These are phyloP conservation scores for Lycium ferocissimum DNA, from an alignment of 257 asterid genomes.

Conservation along the genomic window DNA sequence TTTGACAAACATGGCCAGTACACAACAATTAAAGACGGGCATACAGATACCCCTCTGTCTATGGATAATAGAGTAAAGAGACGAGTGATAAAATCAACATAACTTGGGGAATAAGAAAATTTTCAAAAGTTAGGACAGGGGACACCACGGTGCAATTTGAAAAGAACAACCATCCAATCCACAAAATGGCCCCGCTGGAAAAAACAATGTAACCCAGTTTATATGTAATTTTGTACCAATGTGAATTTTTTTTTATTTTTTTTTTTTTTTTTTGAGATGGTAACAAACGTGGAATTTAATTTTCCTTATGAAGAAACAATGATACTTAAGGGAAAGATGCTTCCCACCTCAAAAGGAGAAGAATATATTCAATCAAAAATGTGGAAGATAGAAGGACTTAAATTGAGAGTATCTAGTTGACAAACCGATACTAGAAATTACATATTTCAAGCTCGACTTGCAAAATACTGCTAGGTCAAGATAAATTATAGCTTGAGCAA, in stretches of 20 bases:
- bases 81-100: neutral
- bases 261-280: no score
- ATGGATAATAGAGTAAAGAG: neutral
- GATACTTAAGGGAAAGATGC: neutral
- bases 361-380: neutral
- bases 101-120: neutral
- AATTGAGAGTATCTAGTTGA: neutral
- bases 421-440: neutral
- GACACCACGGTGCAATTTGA: neutral
- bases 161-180: neutral
- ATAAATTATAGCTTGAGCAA: neutral
- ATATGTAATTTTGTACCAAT: neutral
- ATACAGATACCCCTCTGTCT: neutral
- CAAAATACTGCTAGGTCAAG: conserved; percentile 21
- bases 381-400: neutral
- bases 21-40: neutral
- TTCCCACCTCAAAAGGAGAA: conserved; percentile 13
- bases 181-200: neutral
- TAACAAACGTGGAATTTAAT: neutral
- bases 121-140: neutral
- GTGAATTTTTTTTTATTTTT: neutral
- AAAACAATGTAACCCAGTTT: neutral
- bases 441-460: neutral
- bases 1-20: neutral
- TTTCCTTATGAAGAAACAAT: neutral